phyloP scores from a whole-genome alignment of 352 stramenopile genomes.

The Pythium sukuiense region DNA sequence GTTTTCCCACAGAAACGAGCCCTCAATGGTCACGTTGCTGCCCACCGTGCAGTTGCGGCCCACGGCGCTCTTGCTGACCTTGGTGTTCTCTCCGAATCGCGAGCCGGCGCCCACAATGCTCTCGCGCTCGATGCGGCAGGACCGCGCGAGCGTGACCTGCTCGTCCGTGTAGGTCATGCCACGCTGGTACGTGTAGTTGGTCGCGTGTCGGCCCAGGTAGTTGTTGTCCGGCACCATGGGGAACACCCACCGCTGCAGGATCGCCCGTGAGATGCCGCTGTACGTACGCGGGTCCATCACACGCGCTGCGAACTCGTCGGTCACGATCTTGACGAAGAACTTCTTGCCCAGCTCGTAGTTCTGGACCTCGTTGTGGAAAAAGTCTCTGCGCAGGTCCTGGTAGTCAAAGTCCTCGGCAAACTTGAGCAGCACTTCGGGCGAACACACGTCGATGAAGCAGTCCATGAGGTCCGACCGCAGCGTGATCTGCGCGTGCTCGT shows the following conservation, averaged over 20 bases:
- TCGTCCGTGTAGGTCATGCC: slow-evolving; percentile 86
- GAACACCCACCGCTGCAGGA: slow-evolving; percentile 96
- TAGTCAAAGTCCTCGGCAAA: slow-evolving; percentile 99
- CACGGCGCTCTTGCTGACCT: slow-evolving; percentile 61
- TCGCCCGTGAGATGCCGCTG: slow-evolving; percentile 89
- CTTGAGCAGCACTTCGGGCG: slow-evolving; percentile 96
- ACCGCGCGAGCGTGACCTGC: slow-evolving; percentile 65
- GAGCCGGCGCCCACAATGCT: slow-evolving; percentile 71
- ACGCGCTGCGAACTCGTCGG: slow-evolving; percentile 92
- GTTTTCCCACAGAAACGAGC: slow-evolving; percentile 84
- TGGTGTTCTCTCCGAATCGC: slow-evolving; percentile 53
- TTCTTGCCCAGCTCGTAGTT: slow-evolving; percentile 98
- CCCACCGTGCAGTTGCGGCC: slow-evolving; percentile 75
- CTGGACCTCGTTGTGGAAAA: slow-evolving; percentile 96
- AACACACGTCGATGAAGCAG: slow-evolving; percentile 98
- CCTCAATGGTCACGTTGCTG: slow-evolving; percentile 63
- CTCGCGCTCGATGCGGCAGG: slow-evolving; percentile 60
- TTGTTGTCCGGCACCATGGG: slow-evolving; percentile 95
- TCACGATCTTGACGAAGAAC: slow-evolving; percentile 94
- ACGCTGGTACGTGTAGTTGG: slow-evolving; percentile 76
- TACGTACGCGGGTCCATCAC: slow-evolving; percentile 95
- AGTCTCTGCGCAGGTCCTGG: slow-evolving; percentile 93
- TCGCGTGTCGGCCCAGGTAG: slow-evolving; percentile 53
- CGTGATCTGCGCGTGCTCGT: slow-evolving; percentile 86
- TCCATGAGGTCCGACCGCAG: slow-evolving; percentile 95